These are phyloP conservation scores for Xerocomus potaroensis DNA, from an alignment of 768 basidiomycete genomes.

Conservation along the genomic window DNA sequence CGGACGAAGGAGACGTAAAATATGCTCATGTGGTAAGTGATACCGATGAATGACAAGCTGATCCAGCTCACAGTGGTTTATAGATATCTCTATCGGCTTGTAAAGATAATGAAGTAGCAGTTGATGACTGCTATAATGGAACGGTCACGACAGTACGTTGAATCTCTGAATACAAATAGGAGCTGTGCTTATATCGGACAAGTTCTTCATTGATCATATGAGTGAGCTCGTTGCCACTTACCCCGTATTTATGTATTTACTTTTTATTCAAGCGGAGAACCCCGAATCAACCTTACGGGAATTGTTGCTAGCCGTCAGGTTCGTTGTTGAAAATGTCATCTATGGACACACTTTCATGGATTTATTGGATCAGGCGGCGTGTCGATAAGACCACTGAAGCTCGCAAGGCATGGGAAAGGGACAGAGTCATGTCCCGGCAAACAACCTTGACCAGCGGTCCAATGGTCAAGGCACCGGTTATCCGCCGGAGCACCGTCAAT, in stretches of 20 bases:
- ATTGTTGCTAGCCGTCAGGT: slow-evolving; percentile 24
- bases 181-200: slow-evolving; percentile 1
- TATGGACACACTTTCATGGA: not conserved
- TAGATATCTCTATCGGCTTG: slow-evolving; percentile 30
- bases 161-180: not conserved
- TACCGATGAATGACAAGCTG: too few relatives aligned
- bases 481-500: slow-evolving; percentile 13
- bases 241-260: not conserved
- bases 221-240: slow-evolving; percentile 11
- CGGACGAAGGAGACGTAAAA: slow-evolving; percentile 1
- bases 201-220: slow-evolving; percentile 29
- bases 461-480: slow-evolving; percentile 1
- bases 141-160: slow-evolving; percentile 21
- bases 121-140: slow-evolving; percentile 14
- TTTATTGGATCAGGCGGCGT: slow-evolving; percentile 6
- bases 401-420: slow-evolving; percentile 10
- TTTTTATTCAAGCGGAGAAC: slow-evolving; percentile 11
- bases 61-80: not conserved
- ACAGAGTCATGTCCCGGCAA: slow-evolving; percentile 7
- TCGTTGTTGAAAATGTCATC: not conserved
- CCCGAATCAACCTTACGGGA: slow-evolving; percentile 20
- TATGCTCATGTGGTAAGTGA: slow-evolving; percentile 24
- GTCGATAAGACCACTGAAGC: slow-evolving; percentile 17
- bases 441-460: slow-evolving; percentile 7
- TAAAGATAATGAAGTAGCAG: slow-evolving; percentile 22